These are phyloP conservation scores for Austroboletus novae-zelandiae DNA, from an alignment of 1,284 basidiomycete genomes.

Conservation along the genomic window DNA sequence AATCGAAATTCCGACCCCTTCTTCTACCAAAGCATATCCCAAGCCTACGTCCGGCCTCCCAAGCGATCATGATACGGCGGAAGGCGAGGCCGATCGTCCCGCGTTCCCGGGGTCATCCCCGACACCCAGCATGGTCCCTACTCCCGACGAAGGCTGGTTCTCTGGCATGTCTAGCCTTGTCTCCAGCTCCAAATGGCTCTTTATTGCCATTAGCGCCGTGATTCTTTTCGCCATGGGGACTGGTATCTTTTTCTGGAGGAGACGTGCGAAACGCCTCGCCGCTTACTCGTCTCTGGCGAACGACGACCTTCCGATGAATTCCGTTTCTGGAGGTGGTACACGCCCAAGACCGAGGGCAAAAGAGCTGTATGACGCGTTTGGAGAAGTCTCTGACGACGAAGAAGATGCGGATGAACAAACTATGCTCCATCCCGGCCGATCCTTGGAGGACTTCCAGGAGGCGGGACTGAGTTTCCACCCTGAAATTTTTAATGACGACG, in stretches of 20 bases:
- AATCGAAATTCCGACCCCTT: slow-evolving; percentile 37
- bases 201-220: slow-evolving; percentile 70
- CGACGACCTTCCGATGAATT: slow-evolving; percentile 75
- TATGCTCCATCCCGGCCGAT: slow-evolving; percentile 39
- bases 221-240: slow-evolving; percentile 66
- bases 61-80: slow-evolving; percentile 71
- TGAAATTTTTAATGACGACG: slow-evolving; percentile 63
- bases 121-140: slow-evolving; percentile 45
- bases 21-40: slow-evolving; percentile 59
- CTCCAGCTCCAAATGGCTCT: slow-evolving; percentile 81
- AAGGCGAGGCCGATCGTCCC: slow-evolving; percentile 68
- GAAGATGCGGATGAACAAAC: slow-evolving; percentile 71
- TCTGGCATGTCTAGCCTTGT: slow-evolving; percentile 76
- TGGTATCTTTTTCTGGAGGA: slow-evolving; percentile 70
- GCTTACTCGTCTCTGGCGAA: slow-evolving; percentile 71
- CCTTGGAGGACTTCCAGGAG: slow-evolving; percentile 20
- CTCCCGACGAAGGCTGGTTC: slow-evolving; percentile 86
- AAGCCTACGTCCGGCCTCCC: slow-evolving; percentile 92
- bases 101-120: slow-evolving; percentile 52
- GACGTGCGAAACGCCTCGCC: slow-evolving; percentile 47
- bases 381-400: slow-evolving; percentile 76
- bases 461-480: slow-evolving; percentile 52
- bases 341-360: slow-evolving; percentile 55
- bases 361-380: slow-evolving; percentile 91
- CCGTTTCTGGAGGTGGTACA: slow-evolving; percentile 43